A percentile compares a stretch with the other conserved stretches of the same genome.
These are phyloP conservation scores for Mortierella polycephala DNA, from an alignment of 371 early-diverging fungal species.

Conservation along the genomic window DNA sequence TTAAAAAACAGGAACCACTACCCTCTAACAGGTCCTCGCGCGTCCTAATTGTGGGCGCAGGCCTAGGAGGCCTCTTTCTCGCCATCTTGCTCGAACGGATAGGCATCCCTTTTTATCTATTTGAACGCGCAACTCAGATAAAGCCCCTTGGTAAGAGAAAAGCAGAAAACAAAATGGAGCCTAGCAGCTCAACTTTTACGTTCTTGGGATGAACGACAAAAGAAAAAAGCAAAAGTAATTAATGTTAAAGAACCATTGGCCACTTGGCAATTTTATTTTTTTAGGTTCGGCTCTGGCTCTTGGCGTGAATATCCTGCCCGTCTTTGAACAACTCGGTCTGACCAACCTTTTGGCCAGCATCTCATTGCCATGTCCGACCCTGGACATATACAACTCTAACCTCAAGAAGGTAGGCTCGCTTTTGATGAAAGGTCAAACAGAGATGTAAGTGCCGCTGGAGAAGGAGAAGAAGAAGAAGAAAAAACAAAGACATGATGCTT, in stretches of 20 bases:
- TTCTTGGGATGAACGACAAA: not conserved
- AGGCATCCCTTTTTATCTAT: conserved; percentile 13
- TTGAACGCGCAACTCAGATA: conserved; percentile 7
- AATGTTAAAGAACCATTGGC: not conserved
- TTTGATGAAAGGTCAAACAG: conserved; percentile 2
- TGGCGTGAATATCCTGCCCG: conserved; percentile 9
- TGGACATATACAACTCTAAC: conserved; percentile 14
- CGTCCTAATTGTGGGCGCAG: conserved; percentile 19
- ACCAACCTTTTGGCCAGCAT: conserved; percentile 14
- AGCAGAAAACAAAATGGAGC: not conserved
- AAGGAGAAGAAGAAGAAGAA: no score
- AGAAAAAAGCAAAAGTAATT: not conserved
- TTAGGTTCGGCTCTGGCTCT: conserved; percentile 16
- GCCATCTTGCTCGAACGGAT: conserved; percentile 16
- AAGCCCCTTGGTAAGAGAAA: conserved; percentile 13
- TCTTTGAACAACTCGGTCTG: conserved; percentile 20
- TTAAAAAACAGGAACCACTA: not conserved
- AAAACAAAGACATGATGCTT: not conserved
- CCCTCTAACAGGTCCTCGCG: conserved; percentile 2
- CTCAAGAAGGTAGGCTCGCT: conserved; percentile 16
- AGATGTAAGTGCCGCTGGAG: conserved; percentile 3
- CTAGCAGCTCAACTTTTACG: not conserved
- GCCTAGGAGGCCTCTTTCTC: conserved; percentile 10
- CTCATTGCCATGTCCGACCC: conserved; percentile 8
- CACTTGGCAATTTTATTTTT: not conserved